Conservation (phyloP, 2,329 filamentous ascomycete species). For the Aaosphaeria pasadenensis region DNA sequence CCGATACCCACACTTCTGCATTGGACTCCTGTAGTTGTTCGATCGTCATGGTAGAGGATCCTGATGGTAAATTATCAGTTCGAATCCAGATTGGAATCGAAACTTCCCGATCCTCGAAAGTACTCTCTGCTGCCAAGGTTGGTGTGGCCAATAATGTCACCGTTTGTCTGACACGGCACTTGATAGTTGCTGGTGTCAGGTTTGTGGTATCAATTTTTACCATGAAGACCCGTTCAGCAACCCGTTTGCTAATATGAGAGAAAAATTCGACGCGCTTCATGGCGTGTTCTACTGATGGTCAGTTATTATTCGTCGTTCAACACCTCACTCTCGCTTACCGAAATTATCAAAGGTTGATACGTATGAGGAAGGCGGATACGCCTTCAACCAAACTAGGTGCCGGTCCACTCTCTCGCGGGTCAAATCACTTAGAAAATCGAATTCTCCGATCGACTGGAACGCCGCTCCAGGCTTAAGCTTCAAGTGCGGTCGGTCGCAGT, state of each 20-base stretch:
- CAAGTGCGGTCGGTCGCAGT: constrained; percentile 4
- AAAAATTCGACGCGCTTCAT: constrained; percentile 3
- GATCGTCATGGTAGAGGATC: background rate
- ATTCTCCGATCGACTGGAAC: constrained; percentile 13
- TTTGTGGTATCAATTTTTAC: constrained; percentile 6
- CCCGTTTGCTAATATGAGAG: constrained; percentile 2
- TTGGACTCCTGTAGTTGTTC: too few relatives aligned
- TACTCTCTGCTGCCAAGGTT: background rate
- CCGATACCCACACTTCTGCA: constrained; percentile 8
- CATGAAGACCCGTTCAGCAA: constrained; percentile 5
- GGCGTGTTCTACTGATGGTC: constrained; percentile 1
- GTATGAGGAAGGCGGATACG: constrained; percentile 7
- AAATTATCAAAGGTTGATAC: constrained; percentile 11
- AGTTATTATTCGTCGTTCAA: too few relatives aligned
- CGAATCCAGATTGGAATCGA: constrained; percentile 11
- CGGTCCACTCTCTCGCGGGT: constrained; percentile 5
- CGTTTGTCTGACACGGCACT: background rate
- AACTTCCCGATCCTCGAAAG: background rate
- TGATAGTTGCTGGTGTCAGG: constrained; percentile 7
- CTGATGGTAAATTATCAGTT: background rate
- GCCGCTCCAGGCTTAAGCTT: constrained; percentile 4
- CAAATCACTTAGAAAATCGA: constrained; percentile 1
- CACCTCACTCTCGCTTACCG: constrained; percentile 2
- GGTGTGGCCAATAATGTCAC: background rate
- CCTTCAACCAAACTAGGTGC: constrained; percentile 9